Evolutionary conservation across 371 early-diverging fungal species (phyloP).

Genomic region (Gilbertella persicaria): DNA sequence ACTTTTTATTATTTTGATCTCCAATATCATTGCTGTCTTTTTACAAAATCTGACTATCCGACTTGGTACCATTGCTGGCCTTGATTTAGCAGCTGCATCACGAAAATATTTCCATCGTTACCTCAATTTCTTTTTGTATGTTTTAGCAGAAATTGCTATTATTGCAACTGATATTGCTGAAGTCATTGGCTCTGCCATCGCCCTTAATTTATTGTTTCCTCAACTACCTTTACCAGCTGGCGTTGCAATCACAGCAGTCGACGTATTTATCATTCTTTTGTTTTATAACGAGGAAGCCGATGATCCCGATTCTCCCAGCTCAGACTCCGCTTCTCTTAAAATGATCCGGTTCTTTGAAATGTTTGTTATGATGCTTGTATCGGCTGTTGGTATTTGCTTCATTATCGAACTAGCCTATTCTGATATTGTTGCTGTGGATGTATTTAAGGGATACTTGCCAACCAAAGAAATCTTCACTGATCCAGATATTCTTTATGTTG

Average conservation of each 20-base stretch:
- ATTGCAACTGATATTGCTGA: conserved; percentile 81
- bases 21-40: conserved; percentile 76
- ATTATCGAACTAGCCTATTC: conserved; percentile 61
- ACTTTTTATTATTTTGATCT: conserved; percentile 73
- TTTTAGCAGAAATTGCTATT: conserved; percentile 76
- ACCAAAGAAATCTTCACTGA: conserved; percentile 62
- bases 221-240: conserved; percentile 71
- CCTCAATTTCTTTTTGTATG: conserved; percentile 63
- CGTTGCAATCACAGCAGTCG: conserved; percentile 77
- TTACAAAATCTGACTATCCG: conserved; percentile 79
- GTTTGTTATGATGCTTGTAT: conserved; percentile 69
- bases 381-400: conserved; percentile 72
- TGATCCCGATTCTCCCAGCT: conserved; percentile 25
- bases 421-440: conserved; percentile 60
- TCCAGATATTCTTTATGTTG: conserved; percentile 63
- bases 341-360: conserved; percentile 66
- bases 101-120: conserved; percentile 56
- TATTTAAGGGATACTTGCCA: conserved; percentile 72
- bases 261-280: conserved; percentile 73
- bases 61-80: conserved; percentile 76
- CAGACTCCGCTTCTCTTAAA: conserved; percentile 33
- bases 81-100: conserved; percentile 75
- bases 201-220: conserved; percentile 74
- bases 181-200: conserved; percentile 86
- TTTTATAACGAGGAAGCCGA: conserved; percentile 60